Percentiles rank a stretch among this genome's conserved stretches.
These are phyloP conservation scores for Nakazawaea anatomiae DNA, from an alignment of 805 yeast species.

Conservation along the genomic window DNA sequence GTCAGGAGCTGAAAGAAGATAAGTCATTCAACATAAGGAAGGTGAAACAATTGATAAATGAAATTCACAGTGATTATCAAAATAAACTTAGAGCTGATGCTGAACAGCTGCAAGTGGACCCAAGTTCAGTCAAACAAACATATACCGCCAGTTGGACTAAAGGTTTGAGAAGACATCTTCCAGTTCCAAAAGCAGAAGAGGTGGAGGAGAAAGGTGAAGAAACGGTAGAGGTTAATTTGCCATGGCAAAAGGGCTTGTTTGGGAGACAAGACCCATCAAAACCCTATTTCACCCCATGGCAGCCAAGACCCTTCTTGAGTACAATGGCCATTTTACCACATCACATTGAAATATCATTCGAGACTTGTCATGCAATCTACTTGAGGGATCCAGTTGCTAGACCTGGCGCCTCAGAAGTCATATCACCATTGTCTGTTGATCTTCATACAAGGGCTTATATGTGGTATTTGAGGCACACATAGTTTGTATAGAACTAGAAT, in stretches of 20 bases:
- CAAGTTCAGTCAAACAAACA: not conserved
- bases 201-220: slow-evolving; percentile 25
- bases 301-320: slow-evolving; percentile 87
- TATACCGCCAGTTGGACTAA: slow-evolving; percentile 41
- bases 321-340: slow-evolving; percentile 90
- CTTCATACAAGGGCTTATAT: slow-evolving; percentile 91
- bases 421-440: slow-evolving; percentile 77
- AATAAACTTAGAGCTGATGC: slow-evolving; percentile 23
- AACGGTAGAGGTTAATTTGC: slow-evolving; percentile 50
- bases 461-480: slow-evolving; percentile 65
- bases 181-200: slow-evolving; percentile 27
- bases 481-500: not conserved
- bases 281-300: slow-evolving; percentile 95
- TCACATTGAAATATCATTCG: slow-evolving; percentile 85
- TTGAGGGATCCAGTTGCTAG: slow-evolving; percentile 95
- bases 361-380: slow-evolving; percentile 94
- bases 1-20: slow-evolving; percentile 24
- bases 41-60: slow-evolving; percentile 26
- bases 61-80: slow-evolving; percentile 24
- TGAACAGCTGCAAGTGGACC: slow-evolving; percentile 14
- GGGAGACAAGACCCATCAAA: slow-evolving; percentile 76
- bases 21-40: slow-evolving; percentile 23
- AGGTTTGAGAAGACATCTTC: slow-evolving; percentile 34
- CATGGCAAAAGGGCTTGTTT: slow-evolving; percentile 76
- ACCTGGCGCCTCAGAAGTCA: slow-evolving; percentile 94